A percentile compares a stretch with the other conserved stretches of the same genome.
These are phyloP conservation scores for Neofusicoccum ribis DNA, from an alignment of 2,329 filamentous ascomycete genomes.

Conservation along the genomic window DNA sequence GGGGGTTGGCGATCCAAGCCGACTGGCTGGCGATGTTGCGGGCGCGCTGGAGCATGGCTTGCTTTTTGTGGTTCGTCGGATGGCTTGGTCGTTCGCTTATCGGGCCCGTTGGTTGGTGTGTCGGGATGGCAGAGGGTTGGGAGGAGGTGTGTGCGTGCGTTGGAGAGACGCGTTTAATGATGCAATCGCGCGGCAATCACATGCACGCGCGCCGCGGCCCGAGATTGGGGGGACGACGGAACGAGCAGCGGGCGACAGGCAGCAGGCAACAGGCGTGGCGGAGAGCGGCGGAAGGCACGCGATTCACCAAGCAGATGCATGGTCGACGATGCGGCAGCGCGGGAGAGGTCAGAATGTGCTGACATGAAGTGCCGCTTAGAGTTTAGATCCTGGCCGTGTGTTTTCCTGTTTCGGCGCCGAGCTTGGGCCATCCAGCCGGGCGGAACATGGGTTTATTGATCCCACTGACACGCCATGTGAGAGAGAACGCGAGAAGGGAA, in stretches of 20 bases:
- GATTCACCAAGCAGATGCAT: neutral
- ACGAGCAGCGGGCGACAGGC: neutral
- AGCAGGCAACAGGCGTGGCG: neutral
- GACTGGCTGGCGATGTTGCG: constrained; percentile 24
- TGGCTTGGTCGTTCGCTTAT: no score
- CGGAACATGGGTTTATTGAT: neutral
- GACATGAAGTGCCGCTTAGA: neutral
- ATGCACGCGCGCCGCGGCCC: neutral
- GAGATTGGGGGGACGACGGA: neutral
- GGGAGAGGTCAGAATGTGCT: neutral
- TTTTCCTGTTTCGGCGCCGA: neutral
- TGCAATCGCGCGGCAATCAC: neutral
- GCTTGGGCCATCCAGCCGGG: neutral
- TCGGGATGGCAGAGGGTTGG: no score
- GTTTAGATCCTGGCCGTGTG: neutral
- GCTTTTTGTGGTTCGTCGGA: neutral
- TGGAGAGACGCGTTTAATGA: neutral
- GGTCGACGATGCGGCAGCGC: no score
- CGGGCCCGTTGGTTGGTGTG: neutral
- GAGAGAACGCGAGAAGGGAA: no score
- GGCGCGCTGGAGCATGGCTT: constrained; percentile 1
- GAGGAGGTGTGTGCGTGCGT: neutral
- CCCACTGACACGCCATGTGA: neutral
- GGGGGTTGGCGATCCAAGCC: constrained; percentile 37
- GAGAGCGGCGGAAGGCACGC: neutral